Base-by-base conservation (phyloP, 306 rosid species). In the Amphicarpaea edgeworthii region DNA sequence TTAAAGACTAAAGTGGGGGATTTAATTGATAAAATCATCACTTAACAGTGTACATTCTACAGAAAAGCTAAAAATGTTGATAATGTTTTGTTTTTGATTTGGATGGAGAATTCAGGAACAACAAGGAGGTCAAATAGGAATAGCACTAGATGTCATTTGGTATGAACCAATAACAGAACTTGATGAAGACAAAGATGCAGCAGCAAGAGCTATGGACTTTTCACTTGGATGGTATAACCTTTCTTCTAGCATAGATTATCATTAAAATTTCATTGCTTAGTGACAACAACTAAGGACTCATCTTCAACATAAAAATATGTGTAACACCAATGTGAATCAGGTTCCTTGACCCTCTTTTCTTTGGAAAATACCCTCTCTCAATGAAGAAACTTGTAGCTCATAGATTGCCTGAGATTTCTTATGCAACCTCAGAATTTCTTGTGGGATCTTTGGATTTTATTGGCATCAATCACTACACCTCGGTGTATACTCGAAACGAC, bases 401-500 rank as follows among this genome's bases (percentile, higher is more conserved):
- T 68, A 89, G 97, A 83, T 79, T 94, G 69, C 97, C 98, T 49
- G 45, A 81, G 84, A 90, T 94, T 72, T 87, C 96, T 7, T 49
- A 67, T 12, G 79, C 73, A 79, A 69, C 41, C 46, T 80, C 90
- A 53, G 81, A 85, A 55, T 69, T 81, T 38, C 91, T 91, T 38
- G 54, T 72, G 74, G 94, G 96, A 62, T 80, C 98, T 17, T 78
- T 90, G 76, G 97, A 94, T 78, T 91, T 94, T 72, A 62, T 94
- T 19, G 98, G 98, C 81, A 61, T 91, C 65, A 94, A 94, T 58
- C 98, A 94, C 64, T 94, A 94, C 73, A 94, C 98, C 26, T 86
- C 98, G 14, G 12, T 91, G 38, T 94, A 90, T 63, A 84, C 97
- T 58, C 89, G 97, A 16, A 91, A 94, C 9, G 98, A 94, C 84